Conservation (phyloP, 2,329 filamentous ascomycete species). For the Sporothrix sp. region DNA sequence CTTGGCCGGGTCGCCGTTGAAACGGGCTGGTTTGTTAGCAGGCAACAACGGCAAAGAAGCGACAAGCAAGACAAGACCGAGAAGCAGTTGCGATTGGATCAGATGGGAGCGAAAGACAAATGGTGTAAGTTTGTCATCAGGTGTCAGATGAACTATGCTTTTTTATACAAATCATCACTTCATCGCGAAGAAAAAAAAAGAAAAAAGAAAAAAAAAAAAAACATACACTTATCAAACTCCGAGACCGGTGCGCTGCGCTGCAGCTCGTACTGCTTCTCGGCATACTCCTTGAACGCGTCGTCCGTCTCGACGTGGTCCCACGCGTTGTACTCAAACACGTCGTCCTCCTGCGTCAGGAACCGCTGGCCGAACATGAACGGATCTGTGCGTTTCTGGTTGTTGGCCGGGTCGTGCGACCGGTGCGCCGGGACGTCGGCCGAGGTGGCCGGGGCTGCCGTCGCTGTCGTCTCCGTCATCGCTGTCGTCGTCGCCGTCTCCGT, state of each 20-base stretch:
- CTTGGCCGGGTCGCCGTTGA: conserved; percentile 82
- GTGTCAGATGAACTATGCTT: conserved; percentile 66
- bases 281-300: conserved; percentile 75
- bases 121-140: conserved; percentile 52
- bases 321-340: conserved; percentile 95
- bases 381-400: conserved; percentile 78
- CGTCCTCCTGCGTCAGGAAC: conserved; percentile 69
- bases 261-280: conserved; percentile 71
- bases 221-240: conserved; percentile 76
- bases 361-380: conserved; percentile 95
- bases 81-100: no score
- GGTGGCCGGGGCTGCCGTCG: conserved; percentile 1
- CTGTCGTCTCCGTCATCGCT: not conserved
- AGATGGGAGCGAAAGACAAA: conserved; percentile 68
- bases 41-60: not conserved
- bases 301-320: conserved; percentile 98
- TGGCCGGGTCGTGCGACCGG: conserved; percentile 58
- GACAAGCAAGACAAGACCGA: no score
- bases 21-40: conserved; percentile 47
- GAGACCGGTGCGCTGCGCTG: conserved; percentile 81
- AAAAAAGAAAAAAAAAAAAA: no score
- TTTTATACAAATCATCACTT: conserved; percentile 37
- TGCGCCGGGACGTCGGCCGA: conserved; percentile 40
- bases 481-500: not conserved
- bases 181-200: no score